These are phyloP conservation scores for Globisporangium okanoganense DNA, from an alignment of 352 stramenopile genomes.

Conservation along the genomic window DNA sequence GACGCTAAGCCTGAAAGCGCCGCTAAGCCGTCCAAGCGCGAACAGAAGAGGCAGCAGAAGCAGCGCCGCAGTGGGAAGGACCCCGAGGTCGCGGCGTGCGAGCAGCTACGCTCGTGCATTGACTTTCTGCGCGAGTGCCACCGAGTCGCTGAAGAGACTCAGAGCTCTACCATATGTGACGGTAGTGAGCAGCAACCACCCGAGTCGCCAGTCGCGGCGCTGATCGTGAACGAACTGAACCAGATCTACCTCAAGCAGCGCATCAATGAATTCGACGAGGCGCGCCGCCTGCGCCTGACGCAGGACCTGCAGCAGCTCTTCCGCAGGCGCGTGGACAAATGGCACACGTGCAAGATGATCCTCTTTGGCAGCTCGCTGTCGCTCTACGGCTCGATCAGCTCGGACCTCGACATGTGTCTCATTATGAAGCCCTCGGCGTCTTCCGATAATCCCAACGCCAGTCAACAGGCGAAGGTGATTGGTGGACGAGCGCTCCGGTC, in stretches of 20 bases:
- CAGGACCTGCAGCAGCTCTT: slow-evolving; percentile 42
- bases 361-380: slow-evolving; percentile 81
- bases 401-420: slow-evolving; percentile 78
- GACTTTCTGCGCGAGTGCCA: slow-evolving; percentile 35
- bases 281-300: slow-evolving; percentile 30
- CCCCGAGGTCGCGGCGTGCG: slow-evolving; percentile 14
- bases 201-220: slow-evolving; percentile 2
- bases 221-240: slow-evolving; percentile 31
- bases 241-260: slow-evolving; percentile 36
- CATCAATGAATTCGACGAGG: slow-evolving; percentile 46
- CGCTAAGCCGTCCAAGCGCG: slow-evolving; percentile 14
- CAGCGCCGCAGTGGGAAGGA: neutral
- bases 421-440: slow-evolving; percentile 19
- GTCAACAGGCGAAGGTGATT: slow-evolving; percentile 9
- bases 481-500: slow-evolving; percentile 38
- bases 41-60: slow-evolving; percentile 13
- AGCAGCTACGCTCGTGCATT: slow-evolving; percentile 49
- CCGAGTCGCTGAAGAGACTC: slow-evolving; percentile 2
- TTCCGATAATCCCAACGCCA: neutral
- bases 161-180: neutral
- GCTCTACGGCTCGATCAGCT: slow-evolving; percentile 63
- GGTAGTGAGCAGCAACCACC: neutral
- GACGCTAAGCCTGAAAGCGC: neutral
- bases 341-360: slow-evolving; percentile 42
- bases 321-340: slow-evolving; percentile 38